Evolutionary conservation across 1,284 basidiomycete species (phyloP), one percentile per base, ranked within the genome.

Genomic region (Earliella scabrosa): DNA sequence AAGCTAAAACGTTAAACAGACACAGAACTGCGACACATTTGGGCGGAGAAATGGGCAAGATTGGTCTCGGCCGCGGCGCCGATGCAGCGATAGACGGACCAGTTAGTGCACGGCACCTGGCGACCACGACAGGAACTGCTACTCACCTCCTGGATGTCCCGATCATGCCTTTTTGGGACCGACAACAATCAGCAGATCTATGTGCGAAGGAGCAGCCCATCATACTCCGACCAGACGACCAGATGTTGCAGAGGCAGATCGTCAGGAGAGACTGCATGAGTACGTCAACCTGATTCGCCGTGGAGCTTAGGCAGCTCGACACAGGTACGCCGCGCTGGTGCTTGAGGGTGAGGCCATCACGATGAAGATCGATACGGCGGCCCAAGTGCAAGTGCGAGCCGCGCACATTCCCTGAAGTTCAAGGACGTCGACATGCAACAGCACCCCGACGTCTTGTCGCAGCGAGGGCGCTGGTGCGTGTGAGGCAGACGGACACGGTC

Each of bases 1-100:
- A 71, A 72, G 70, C 68, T 71, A 71, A 72, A 72, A 72, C 64
- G 68, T 66, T 72, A 71, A 72, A 66, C 66, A 52, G 43, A 47
- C 41, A 47, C 45, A 55, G 52, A 49, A 61, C 49, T 13, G 32
- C 43, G 32, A 50, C 39, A 4, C 14, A 48, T 26, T 58, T 49
- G 40, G 35, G 41, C 34, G 36, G 38, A 46, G 29, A 53, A 53
- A 48, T 45, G 26, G 45, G 54, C 60, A 46, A 61, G 59, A 29
- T 40, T 39, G 29, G 52, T 8, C 21, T 20, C 13, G 53, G 56
- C 48, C 41, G 45, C 52, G 23, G 49, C 53, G 47, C 58, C 54
- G 62, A 61, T 63, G 49, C 39, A 18, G 56, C 60, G 64, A 63
- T 61, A 55, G 52, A 45, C 48, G 45, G 34, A 18, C 29, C 27